Evolutionary conservation across 202 grass and related monocot genomes (phyloP).

Genomic region (Elaeis oleifera): DNA sequence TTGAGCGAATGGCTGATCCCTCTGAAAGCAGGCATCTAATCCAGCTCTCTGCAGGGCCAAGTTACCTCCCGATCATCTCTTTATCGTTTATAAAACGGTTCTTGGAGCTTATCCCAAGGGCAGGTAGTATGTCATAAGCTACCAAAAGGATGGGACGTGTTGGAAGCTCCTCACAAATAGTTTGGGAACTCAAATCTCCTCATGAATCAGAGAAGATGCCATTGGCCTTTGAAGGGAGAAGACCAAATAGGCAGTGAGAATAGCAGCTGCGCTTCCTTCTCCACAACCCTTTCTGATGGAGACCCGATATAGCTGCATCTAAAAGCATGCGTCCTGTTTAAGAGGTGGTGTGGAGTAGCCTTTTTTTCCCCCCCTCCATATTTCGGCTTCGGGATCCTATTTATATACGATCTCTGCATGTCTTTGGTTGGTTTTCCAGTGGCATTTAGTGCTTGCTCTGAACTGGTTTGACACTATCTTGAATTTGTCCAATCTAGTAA

Average conservation of each 20-base stretch:
- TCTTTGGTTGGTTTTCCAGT: no score
- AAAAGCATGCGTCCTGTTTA: no score
- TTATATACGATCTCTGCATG: no score
- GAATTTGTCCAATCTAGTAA: no score
- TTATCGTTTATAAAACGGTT: slow-evolving; percentile 33
- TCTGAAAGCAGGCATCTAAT: slow-evolving; percentile 30
- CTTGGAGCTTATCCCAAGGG: slow-evolving; percentile 27
- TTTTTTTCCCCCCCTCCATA: no score
- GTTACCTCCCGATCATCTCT: slow-evolving; percentile 31
- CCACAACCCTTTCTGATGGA: slow-evolving; percentile 41
- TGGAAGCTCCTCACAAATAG: slow-evolving; percentile 14
- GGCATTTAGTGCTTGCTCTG: no score
- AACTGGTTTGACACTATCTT: no score
- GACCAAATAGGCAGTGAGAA: slow-evolving; percentile 28
- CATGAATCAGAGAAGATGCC: slow-evolving; percentile 24
- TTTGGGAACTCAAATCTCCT: slow-evolving; percentile 15
- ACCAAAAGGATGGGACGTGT: slow-evolving; percentile 31
- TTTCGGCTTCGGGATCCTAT: no score
- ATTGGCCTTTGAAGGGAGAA: slow-evolving; percentile 17
- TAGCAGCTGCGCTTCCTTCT: slow-evolving; percentile 31
- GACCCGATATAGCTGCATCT: background rate
- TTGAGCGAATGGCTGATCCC: slow-evolving; percentile 34
- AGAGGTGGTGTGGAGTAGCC: no score
- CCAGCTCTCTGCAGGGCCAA: slow-evolving; percentile 32
- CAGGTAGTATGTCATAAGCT: slow-evolving; percentile 27